These are phyloP conservation scores for Venturia carpophila DNA, from an alignment of 2,329 filamentous ascomycete species.

Conservation along the genomic window DNA sequence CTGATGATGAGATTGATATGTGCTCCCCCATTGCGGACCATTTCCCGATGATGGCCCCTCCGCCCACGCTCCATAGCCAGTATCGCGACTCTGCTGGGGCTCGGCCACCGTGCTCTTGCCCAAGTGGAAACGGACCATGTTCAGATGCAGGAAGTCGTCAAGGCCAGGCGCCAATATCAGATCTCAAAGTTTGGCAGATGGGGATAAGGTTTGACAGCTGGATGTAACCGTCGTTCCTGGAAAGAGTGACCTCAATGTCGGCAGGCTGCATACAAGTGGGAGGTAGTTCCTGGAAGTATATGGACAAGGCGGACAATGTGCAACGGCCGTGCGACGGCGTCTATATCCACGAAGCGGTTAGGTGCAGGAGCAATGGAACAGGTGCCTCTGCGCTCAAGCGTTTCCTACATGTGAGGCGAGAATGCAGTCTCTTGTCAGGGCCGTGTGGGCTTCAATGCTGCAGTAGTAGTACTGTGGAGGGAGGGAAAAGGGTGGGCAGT, in stretches of 20 bases:
- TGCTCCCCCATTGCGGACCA: conserved; percentile 26
- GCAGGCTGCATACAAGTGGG: conserved; percentile 17
- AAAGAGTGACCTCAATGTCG: conserved; percentile 16
- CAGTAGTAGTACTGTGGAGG: background rate
- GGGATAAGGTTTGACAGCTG: conserved; percentile 5
- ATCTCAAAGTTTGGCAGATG: background rate
- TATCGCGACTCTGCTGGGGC: conserved; percentile 29
- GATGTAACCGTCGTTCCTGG: conserved; percentile 13
- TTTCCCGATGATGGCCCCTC: conserved; percentile 25
- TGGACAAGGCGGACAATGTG: conserved; percentile 4
- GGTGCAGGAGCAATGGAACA: conserved; percentile 18
- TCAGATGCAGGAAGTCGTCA: conserved; percentile 7
- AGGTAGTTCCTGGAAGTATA: conserved; percentile 16
- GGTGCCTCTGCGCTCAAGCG: conserved; percentile 6
- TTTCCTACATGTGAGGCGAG: conserved; percentile 15
- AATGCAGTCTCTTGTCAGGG: conserved; percentile 7
- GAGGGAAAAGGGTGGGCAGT: background rate
- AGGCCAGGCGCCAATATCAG: conserved; percentile 14
- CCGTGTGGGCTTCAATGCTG: background rate
- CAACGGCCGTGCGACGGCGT: conserved; percentile 16
- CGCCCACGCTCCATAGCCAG: conserved; percentile 29
- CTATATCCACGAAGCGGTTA: conserved; percentile 11
- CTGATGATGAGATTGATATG: conserved; percentile 31
- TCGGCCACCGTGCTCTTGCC: conserved; percentile 37
- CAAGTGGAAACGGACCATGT: background rate